Evolutionary conservation across 2,329 filamentous ascomycete genomes (phyloP), one percentile per base, ranked within the genome.

Genomic region (Stemphylium beticola): DNA sequence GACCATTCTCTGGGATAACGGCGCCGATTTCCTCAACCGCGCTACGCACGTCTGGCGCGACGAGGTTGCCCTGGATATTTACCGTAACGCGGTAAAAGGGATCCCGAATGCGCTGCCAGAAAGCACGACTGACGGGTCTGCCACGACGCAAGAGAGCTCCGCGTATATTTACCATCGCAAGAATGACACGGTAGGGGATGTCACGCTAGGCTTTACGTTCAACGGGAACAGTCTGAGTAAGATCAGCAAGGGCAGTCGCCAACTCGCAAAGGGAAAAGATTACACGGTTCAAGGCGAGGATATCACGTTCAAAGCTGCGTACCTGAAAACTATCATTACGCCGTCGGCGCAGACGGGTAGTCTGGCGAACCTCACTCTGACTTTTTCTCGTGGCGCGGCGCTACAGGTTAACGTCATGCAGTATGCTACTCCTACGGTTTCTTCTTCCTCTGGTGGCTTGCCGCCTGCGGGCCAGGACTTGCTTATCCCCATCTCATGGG

Each of bases 1-100:
- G 1, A 77, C 79, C 3, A 74, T 86, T 1, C 66, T 87, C 5
- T 87, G 84, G 85, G 85, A 87, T 64, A 87, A 86, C 53, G 83
- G 84, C 0, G 66, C 76, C 2, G 84, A 86, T 60, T 81, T 83
- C 36, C 75, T 85, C 10, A 76, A 86, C 60, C 81, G 84, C 33
- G 71, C 71, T 2, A 74, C 78, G 0, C 76, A 78, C 40, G 61
- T 64, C 2, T 87, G 83, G 82, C 74, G 80, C 15, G 85, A 87
- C 56, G 71, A 75, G 0, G 77, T 80, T 0, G 77, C 78, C 0
- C 66, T 83, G 4, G 72, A 78, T 5, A 81, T 87, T 54, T 72
- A 84, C 41, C 65, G 76, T 14, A 78, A 79, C 36, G 80, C 80
- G 0, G 73, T 71, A 2, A 72, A 75, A 9, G 79, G 80, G 1